Evolutionary conservation across 78 protist genomes (phyloP), one percentile per base, ranked within the genome.

Genomic region (Dictyostelium purpureum): DNA sequence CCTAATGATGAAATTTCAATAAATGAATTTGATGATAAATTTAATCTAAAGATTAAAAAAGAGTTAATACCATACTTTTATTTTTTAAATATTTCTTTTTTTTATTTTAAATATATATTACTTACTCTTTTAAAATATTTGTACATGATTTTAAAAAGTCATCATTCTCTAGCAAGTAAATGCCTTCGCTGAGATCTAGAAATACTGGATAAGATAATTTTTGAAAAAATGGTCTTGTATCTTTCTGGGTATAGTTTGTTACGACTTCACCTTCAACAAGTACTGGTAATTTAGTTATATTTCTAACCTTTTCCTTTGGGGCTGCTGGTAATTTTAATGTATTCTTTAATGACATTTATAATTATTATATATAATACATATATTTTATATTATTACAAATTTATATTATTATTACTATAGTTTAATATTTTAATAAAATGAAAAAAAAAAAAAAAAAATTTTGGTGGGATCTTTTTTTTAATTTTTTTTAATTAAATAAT

Each of bases 1-100:
- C 57, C 59, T 28, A 78, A 21, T 28, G 89, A 77, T 16, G 42
- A 11, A 24, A 89, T 26, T 57, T 89, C 89, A 38, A 79, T 77
- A 31, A 89, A 79, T 38, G 94, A 77, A 71, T 89, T 89, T 31
- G 89, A 66, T 57, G 87, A 40, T 66, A 89, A 61, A 74, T 89
- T 69, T 61, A 89, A 57, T 78, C 94, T 89, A 16, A 11, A 24
- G n/a, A 24, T 74, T 11, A 14, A 3, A 40, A 47, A 6, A 61
- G 31, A 31, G 6, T 63, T 28, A 11, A 6, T 28, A 24, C 7
- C 11, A 67, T 28, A 21, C 45, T 21, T n/a, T 16, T 12, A 37
- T 37, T 4, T 28, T 67, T 67, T 67, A 7, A 43, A 43, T n/a
- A 71, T 35, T 11, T 2, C n/a, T 35, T 43, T 71, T 24, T 43